Percentiles rank a stretch among this genome's conserved stretches.
Evolutionary conservation across 371 early-diverging fungal genomes (phyloP).

Genomic region (Apophysomyces sp.): DNA sequence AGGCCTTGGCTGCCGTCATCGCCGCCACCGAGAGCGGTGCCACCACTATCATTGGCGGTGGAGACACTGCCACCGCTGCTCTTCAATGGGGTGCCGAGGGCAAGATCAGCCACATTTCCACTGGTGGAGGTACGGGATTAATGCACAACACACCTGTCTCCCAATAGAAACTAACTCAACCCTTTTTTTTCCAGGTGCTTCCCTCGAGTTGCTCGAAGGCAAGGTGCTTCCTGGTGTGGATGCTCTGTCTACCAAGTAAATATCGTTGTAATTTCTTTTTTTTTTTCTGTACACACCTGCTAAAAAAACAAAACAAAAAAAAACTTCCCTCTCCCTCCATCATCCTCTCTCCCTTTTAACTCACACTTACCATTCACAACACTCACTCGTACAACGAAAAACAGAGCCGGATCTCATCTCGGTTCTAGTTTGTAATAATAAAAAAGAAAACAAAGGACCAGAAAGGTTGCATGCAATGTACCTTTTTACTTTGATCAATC

Average conservation of each 20-base stretch:
- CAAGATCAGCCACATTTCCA: constrained; percentile 94
- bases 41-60: constrained; percentile 81
- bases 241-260: constrained; percentile 72
- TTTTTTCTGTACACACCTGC: not conserved
- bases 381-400: too few relatives aligned
- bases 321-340: too few relatives aligned
- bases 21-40: constrained; percentile 80
- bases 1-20: constrained; percentile 83
- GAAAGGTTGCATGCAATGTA: too few relatives aligned
- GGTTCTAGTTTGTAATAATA: too few relatives aligned
- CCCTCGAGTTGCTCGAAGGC: constrained; percentile 94
- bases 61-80: constrained; percentile 98
- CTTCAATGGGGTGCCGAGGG: constrained; percentile 84
- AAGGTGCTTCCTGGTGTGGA: constrained; percentile 89
- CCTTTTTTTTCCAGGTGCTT: constrained; percentile 59
- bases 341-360: too few relatives aligned
- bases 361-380: too few relatives aligned
- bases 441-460: too few relatives aligned
- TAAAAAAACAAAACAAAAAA: too few relatives aligned
- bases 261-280: constrained; percentile 1
- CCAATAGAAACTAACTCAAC: not conserved
- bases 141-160: too few relatives aligned
- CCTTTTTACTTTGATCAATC: too few relatives aligned
- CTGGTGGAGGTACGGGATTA: constrained; percentile 81
- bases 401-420: too few relatives aligned